phyloP scores from a whole-genome alignment of 2,329 filamentous ascomycete genomes.

The Chrysosporium queenslandicum region DNA sequence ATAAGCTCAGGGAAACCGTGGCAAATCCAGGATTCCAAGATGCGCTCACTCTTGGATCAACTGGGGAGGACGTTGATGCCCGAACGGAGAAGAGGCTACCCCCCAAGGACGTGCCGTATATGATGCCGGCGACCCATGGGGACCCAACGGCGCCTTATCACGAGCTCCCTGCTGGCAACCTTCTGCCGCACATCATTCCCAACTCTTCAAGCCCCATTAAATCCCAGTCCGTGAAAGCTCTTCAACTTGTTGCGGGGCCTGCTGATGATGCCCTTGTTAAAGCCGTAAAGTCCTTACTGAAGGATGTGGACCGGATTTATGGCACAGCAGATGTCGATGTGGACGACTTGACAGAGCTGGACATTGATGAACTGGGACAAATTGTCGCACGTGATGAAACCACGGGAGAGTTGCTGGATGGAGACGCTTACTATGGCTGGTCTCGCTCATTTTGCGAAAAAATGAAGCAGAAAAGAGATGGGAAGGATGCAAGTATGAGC shows the following conservation, averaged over 20 bases:
- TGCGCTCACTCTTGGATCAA: slow-evolving; percentile 24
- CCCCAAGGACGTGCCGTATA: slow-evolving; percentile 48
- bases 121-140: slow-evolving; percentile 68
- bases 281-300: slow-evolving; percentile 60
- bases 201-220: slow-evolving; percentile 67
- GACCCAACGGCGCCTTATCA: slow-evolving; percentile 65
- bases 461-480: slow-evolving; percentile 50
- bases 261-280: slow-evolving; percentile 56
- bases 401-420: slow-evolving; percentile 54
- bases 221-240: slow-evolving; percentile 57
- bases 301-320: slow-evolving; percentile 61
- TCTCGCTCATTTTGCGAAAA: slow-evolving; percentile 68
- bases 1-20: slow-evolving; percentile 51
- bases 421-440: slow-evolving; percentile 82
- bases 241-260: slow-evolving; percentile 59
- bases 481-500: slow-evolving; percentile 27
- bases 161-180: slow-evolving; percentile 71
- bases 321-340: slow-evolving; percentile 41
- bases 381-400: slow-evolving; percentile 53
- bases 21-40: slow-evolving; percentile 35
- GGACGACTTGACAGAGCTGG: slow-evolving; percentile 44
- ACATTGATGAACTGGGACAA: slow-evolving; percentile 69
- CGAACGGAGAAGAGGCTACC: slow-evolving; percentile 38
- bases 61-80: slow-evolving; percentile 20
- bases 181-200: slow-evolving; percentile 67